Evolutionary conservation across 2,329 filamentous ascomycete species (phyloP).

Genomic region (Epichloe amarillans): DNA sequence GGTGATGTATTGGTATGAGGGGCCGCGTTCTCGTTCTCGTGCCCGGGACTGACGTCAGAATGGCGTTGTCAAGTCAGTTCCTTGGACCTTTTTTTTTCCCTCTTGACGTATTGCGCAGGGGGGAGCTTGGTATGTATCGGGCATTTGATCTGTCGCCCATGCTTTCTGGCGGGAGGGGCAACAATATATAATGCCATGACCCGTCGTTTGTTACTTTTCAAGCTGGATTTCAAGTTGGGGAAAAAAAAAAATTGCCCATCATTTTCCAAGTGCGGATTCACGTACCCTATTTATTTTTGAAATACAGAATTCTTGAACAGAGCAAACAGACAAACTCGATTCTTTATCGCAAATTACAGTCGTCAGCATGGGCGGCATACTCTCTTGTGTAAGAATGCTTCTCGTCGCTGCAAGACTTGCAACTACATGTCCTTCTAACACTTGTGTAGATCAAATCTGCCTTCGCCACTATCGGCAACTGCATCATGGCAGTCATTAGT

Average conservation of each 20-base stretch:
- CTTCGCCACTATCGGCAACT: conserved; percentile 51
- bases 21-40: not conserved
- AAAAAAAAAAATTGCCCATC: no score
- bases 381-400: conserved; percentile 59
- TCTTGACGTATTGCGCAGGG: not conserved
- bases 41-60: not conserved
- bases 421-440: not conserved
- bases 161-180: no score
- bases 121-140: not conserved
- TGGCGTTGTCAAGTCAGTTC: not conserved
- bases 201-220: no score
- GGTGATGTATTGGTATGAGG: not conserved
- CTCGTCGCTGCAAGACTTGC: not conserved
- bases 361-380: conserved; percentile 60
- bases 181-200: no score
- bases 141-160: no score
- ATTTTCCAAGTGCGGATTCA: no score
- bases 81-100: not conserved
- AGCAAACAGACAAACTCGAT: not conserved
- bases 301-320: not conserved
- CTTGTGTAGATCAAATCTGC: conserved; percentile 38
- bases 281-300: no score
- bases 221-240: no score
- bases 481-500: conserved; percentile 55
- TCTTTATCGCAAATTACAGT: conserved; percentile 2